Evolutionary conservation across 495 filamentous ascomycete species (phyloP).

Genomic region (Aspergillus egyptiacus): DNA sequence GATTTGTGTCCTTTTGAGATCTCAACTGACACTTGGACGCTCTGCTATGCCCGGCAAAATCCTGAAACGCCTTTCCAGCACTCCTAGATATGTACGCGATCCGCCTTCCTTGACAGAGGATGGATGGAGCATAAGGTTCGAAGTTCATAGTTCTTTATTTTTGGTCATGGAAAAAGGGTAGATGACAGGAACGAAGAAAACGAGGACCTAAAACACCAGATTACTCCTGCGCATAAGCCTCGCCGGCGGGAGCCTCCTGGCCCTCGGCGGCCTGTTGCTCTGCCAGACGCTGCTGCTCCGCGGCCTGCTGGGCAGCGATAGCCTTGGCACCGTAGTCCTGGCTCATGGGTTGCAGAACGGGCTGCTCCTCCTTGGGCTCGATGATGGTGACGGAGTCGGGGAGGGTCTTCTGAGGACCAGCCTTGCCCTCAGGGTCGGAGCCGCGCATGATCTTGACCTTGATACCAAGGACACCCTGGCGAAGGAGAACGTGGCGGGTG

Average conservation of each 20-base stretch:
- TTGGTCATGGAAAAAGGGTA: slow-evolving; percentile 42
- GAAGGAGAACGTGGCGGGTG: slow-evolving; percentile 97
- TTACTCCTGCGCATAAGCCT: slow-evolving; percentile 46
- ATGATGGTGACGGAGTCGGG: slow-evolving; percentile 98
- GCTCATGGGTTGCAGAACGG: slow-evolving; percentile 85
- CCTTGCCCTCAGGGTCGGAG: slow-evolving; percentile 98
- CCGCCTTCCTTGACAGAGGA: too few species aligned
- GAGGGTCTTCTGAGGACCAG: slow-evolving; percentile 90
- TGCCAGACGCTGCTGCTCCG: slow-evolving; percentile 63
- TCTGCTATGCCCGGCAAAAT: too few species aligned
- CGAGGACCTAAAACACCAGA: slow-evolving; percentile 27
- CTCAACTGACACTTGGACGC: too few species aligned
- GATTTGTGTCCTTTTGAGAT: too few species aligned
- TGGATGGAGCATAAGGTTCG: slow-evolving; percentile 17
- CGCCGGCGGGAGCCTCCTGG: slow-evolving; percentile 32
- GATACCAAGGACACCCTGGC: slow-evolving; percentile 99
- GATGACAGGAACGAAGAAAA: slow-evolving; percentile 32
- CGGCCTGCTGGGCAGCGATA: slow-evolving; percentile 73
- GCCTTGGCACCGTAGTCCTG: slow-evolving; percentile 99
- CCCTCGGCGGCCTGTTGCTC: slow-evolving; percentile 53
- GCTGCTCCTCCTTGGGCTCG: slow-evolving; percentile 98
- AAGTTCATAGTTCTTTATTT: slow-evolving; percentile 40
- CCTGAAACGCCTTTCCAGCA: too few species aligned
- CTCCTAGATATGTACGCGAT: too few species aligned
- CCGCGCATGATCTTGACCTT: slow-evolving; percentile 99